Base-by-base conservation (phyloP, 2,329 filamentous ascomycete species). In the Claviceps quebecensis region DNA sequence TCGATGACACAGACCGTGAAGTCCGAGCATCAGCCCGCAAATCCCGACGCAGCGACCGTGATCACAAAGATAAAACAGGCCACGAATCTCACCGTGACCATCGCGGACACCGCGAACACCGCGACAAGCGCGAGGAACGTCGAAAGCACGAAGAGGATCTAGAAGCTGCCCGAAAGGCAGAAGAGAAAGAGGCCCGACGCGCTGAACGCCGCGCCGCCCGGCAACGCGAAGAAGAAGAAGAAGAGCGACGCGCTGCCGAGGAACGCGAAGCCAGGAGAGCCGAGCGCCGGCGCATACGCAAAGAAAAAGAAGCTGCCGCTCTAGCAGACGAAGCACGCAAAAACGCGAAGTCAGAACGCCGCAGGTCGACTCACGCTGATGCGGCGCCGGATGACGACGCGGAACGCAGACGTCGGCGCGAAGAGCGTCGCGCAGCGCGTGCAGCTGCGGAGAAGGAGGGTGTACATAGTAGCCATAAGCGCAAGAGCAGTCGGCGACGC, bases 1-100 rank as follows among this genome's bases (percentile, higher is more conserved):
- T 71, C 52, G 69, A 75, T 3, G 78, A 81, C 16, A 70, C 73
- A 34, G 79, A 83, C 13, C 70, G 73, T 26, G 83, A 86, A 62
- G 78, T 76, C 22, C 76, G 80, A 47, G 75, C 75, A 45, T 79
- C 78, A 34, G 80, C 80, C 52, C 78, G 83, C n/a, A 76, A 75
- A 52, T 74, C 78, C 1, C 75, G 72, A 49, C 75, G 74, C 16
- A 73, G 75, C 2, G 77, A 81, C 52, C 69, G 67, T 7, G 69
- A 70, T 45, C 72, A 69, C 6, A 71, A 71, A 4, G 60, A 59
- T 2, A 60, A 57, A 41, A 52, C 50, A 9, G 57, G 55, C 26
- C 77, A 82, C 50, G 80, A 83, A 48, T 70, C 72, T 19, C 71
- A 76, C 7, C 74, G 75, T 34, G 77, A 81, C 55, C 72, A 74